These are phyloP conservation scores for Pistacia atlantica DNA, from an alignment of 345 rosid genomes.

Conservation along the genomic window DNA sequence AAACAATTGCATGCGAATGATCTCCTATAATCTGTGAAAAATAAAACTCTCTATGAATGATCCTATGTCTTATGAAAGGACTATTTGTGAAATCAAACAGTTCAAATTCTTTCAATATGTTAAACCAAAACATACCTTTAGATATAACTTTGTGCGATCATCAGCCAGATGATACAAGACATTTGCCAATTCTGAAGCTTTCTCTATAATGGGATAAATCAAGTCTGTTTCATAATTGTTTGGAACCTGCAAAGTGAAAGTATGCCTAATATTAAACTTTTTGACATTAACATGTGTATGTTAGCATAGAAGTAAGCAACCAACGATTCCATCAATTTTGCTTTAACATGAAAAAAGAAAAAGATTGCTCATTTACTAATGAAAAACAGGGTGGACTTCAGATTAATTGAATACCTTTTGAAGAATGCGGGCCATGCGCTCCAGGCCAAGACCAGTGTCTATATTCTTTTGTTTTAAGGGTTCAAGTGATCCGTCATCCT, in stretches of 20 bases:
- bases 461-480: slow-evolving; percentile 88
- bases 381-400: neutral
- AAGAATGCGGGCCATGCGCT: slow-evolving; percentile 89
- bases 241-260: slow-evolving; percentile 63
- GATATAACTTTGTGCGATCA: slow-evolving; percentile 53
- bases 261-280: slow-evolving; percentile 12
- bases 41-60: slow-evolving; percentile 13
- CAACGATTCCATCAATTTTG: slow-evolving; percentile 3
- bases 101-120: slow-evolving; percentile 5
- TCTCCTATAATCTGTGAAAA: slow-evolving; percentile 75
- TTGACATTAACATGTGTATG: slow-evolving; percentile 1
- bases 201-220: slow-evolving; percentile 83
- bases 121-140: slow-evolving; percentile 50
- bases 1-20: slow-evolving; percentile 86
- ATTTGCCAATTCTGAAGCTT: slow-evolving; percentile 69
- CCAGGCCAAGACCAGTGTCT: slow-evolving; percentile 96
- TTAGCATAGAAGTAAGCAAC: neutral
- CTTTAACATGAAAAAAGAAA: slow-evolving; percentile 11
- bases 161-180: slow-evolving; percentile 61
- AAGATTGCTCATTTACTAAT: neutral
- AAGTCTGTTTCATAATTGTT: slow-evolving; percentile 96
- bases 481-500: slow-evolving; percentile 78
- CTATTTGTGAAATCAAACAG: neutral
- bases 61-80: neutral
- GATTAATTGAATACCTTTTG: slow-evolving; percentile 50